Percentiles rank a stretch among this genome's conserved stretches.
Conservation (phyloP, 2,329 filamentous ascomycete species). For the Mycocentrospora acerina region DNA sequence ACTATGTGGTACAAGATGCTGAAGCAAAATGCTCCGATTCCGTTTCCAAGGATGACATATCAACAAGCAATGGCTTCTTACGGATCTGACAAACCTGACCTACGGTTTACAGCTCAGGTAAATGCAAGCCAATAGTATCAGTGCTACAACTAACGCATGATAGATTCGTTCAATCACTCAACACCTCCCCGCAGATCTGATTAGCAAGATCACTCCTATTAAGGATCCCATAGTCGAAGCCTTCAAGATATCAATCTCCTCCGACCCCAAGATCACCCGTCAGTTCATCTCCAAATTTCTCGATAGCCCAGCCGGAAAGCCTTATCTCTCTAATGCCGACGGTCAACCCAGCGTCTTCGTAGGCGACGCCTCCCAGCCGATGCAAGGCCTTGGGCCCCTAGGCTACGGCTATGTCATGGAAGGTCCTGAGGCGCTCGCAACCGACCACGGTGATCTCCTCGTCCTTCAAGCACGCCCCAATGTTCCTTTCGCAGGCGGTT, state of each 20-base stretch:
- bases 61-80: conserved; percentile 75
- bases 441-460: conserved; percentile 71
- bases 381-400: conserved; percentile 74
- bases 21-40: conserved; percentile 42
- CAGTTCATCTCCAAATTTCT: conserved; percentile 71
- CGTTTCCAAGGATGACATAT: conserved; percentile 68
- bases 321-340: conserved; percentile 67
- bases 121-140: too few relatives aligned
- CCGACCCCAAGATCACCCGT: conserved; percentile 56
- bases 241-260: conserved; percentile 64
- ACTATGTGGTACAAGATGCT: conserved; percentile 57
- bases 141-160: conserved; percentile 13
- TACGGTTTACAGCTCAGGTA: conserved; percentile 70
- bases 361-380: conserved; percentile 70
- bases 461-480: conserved; percentile 76
- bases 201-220: conserved; percentile 72
- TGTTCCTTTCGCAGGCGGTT: conserved; percentile 68
- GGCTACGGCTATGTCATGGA: conserved; percentile 70
- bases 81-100: conserved; percentile 90
- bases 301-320: conserved; percentile 59
- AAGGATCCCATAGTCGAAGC: conserved; percentile 71
- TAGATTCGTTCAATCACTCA: conserved; percentile 68
- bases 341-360: conserved; percentile 81
- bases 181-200: conserved; percentile 63
- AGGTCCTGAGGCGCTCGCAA: conserved; percentile 54